Evolutionary conservation across 164 flowering plant species (phyloP).

Genomic region (Malania oleifera): DNA sequence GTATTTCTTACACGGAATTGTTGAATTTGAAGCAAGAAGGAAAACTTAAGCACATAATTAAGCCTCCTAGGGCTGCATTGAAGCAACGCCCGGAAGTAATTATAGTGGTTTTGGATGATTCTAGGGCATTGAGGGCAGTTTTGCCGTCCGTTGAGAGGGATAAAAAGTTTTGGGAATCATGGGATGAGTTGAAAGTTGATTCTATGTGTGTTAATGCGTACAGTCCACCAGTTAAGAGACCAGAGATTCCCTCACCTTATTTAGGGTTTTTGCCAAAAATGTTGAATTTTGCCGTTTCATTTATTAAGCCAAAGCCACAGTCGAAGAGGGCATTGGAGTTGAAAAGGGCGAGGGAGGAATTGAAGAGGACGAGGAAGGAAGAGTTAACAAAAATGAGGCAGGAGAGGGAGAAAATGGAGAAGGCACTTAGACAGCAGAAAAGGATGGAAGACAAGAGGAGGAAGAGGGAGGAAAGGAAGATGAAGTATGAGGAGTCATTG

Average conservation of each 20-base stretch:
- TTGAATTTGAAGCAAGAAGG: neutral
- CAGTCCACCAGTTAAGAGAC: conserved; percentile 69
- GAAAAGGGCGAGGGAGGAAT: conserved; percentile 48
- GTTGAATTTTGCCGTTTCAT: conserved; percentile 29
- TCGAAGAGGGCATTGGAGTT: conserved; percentile 65
- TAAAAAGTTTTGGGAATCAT: neutral
- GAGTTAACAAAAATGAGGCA: conserved; percentile 42
- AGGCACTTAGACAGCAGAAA: conserved; percentile 39
- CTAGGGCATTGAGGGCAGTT: neutral
- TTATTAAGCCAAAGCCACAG: conserved; percentile 49
- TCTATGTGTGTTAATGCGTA: conserved; percentile 69
- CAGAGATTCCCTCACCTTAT: conserved; percentile 64
- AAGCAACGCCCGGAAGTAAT: neutral
- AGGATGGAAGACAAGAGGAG: conserved; percentile 52
- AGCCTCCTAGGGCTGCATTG: neutral
- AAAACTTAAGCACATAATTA: conserved; percentile 1
- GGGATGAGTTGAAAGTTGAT: conserved; percentile 22
- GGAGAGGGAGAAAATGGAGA: conserved; percentile 61
- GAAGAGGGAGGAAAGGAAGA: conserved; percentile 42
- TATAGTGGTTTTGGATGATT: neutral
- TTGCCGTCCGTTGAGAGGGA: neutral
- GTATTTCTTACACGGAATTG: neutral
- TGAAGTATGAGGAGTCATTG: conserved; percentile 39
- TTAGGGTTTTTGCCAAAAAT: conserved; percentile 48
- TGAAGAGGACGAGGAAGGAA: conserved; percentile 35